Conservation (phyloP, 768 basidiomycete species). For the Pholiota conissans region DNA sequence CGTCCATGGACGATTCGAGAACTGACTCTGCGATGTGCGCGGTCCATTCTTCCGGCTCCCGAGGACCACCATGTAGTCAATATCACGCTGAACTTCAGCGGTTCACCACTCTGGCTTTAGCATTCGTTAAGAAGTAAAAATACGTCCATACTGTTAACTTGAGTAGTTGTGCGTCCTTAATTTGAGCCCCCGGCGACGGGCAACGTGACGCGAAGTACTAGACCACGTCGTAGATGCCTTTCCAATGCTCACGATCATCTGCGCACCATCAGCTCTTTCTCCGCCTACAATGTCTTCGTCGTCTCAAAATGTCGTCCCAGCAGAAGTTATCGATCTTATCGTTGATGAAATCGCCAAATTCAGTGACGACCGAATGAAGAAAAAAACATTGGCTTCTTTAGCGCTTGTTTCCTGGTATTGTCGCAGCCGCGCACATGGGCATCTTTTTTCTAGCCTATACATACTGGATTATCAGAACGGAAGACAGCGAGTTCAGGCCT, state of each 20-base stretch:
- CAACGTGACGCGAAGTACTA: no score
- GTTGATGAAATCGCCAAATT: constrained; percentile 14
- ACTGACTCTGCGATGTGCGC: no score
- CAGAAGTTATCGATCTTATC: constrained; percentile 18
- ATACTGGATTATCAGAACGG: constrained; percentile 6
- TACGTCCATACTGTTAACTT: no score
- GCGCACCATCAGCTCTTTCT: neutral
- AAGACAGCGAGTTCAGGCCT: neutral
- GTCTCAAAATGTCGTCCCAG: neutral
- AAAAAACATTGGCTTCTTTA: constrained; percentile 8
- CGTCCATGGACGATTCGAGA: no score
- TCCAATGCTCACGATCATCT: neutral
- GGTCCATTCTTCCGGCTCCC: no score
- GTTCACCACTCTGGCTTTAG: no score
- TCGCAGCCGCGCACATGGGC: constrained; percentile 17
- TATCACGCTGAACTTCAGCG: no score
- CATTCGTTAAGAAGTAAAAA: no score
- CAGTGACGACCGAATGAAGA: constrained; percentile 5
- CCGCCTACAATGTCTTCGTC: neutral
- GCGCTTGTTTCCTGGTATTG: constrained; percentile 19
- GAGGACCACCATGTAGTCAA: no score
- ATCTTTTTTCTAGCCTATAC: constrained; percentile 14
- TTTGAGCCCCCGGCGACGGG: no score
- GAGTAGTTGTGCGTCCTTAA: no score
- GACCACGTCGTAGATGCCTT: no score